These are phyloP conservation scores for Fennellomyces sp. DNA, from an alignment of 371 early-diverging fungal species.

Conservation along the genomic window DNA sequence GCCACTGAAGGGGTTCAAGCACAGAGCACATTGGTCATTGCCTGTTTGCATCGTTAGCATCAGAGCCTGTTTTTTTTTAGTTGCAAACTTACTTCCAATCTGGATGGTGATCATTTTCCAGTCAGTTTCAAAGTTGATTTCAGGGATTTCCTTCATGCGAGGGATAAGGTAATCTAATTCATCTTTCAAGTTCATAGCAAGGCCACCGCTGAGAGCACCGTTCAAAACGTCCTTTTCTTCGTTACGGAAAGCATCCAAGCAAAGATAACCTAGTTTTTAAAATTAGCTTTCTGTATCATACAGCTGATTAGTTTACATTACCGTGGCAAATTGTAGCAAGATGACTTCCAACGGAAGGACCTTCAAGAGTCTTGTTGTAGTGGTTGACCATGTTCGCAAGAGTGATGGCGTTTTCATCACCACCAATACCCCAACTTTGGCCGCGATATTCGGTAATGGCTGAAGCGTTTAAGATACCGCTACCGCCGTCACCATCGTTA, in stretches of 20 bases:
- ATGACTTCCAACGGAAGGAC: slow-evolving; percentile 41
- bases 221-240: slow-evolving; percentile 23
- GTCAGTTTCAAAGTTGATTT: slow-evolving; percentile 28
- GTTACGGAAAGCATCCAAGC: neutral
- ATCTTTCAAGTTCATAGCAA: slow-evolving; percentile 34
- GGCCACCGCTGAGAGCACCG: slow-evolving; percentile 44
- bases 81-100: slow-evolving; percentile 46
- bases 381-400: slow-evolving; percentile 43
- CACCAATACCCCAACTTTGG: slow-evolving; percentile 47
- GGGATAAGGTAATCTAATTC: slow-evolving; percentile 39
- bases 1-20: neutral
- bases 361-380: slow-evolving; percentile 33
- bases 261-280: neutral
- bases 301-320: neutral
- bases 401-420: slow-evolving; percentile 40
- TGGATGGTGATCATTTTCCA: slow-evolving; percentile 51
- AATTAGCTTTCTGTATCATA: too few relatives aligned
- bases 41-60: slow-evolving; percentile 2
- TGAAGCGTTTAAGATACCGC: slow-evolving; percentile 18
- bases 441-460: slow-evolving; percentile 42
- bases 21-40: slow-evolving; percentile 24
- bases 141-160: slow-evolving; percentile 16
- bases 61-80: neutral
- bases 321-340: slow-evolving; percentile 28
- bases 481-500: slow-evolving; percentile 3